phyloP scores from a whole-genome alignment of 306 rosid species.

The Elaeagnus macrophylla region DNA sequence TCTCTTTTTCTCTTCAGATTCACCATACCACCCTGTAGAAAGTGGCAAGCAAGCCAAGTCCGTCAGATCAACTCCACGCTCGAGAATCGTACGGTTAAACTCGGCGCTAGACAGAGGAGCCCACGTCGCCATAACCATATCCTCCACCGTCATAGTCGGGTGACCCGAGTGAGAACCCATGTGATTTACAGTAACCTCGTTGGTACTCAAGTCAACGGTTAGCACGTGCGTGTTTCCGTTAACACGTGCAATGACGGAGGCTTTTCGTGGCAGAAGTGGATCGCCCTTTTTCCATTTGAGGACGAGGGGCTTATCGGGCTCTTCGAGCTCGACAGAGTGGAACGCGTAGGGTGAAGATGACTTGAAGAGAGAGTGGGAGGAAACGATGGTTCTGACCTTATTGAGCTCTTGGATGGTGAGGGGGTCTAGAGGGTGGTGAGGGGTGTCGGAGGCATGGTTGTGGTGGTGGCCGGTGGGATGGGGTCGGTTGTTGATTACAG shows the following conservation, averaged over 20 bases:
- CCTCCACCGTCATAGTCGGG: constrained; percentile 57
- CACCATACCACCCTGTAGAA: constrained; percentile 75
- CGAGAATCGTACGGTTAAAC: constrained; percentile 52
- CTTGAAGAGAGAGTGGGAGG: constrained; percentile 38
- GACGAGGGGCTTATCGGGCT: constrained; percentile 54
- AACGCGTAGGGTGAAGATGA: constrained; percentile 28
- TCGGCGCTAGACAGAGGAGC: constrained; percentile 34
- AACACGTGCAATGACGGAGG: constrained; percentile 41
- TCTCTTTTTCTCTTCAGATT: constrained; percentile 39
- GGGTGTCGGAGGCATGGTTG: constrained; percentile 30
- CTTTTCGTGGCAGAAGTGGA: constrained; percentile 41
- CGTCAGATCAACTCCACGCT: constrained; percentile 49
- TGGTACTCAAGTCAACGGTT: constrained; percentile 38
- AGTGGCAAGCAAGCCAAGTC: constrained; percentile 63
- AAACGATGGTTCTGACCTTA: constrained; percentile 35
- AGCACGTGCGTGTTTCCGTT: constrained; percentile 29
- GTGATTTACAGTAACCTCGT: constrained; percentile 18
- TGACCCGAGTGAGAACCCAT: constrained; percentile 35
- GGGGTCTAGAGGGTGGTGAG: constrained; percentile 87
- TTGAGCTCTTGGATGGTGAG: constrained; percentile 58
- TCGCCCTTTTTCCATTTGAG: constrained; percentile 45
- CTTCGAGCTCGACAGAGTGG: constrained; percentile 52
- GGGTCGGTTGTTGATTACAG: constrained; percentile 15
- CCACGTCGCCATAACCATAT: constrained; percentile 34
- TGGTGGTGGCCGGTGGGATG: constrained; percentile 21